Evolutionary conservation across 371 early-diverging fungal species (phyloP).

Genomic region (Massospora cicadina): DNA sequence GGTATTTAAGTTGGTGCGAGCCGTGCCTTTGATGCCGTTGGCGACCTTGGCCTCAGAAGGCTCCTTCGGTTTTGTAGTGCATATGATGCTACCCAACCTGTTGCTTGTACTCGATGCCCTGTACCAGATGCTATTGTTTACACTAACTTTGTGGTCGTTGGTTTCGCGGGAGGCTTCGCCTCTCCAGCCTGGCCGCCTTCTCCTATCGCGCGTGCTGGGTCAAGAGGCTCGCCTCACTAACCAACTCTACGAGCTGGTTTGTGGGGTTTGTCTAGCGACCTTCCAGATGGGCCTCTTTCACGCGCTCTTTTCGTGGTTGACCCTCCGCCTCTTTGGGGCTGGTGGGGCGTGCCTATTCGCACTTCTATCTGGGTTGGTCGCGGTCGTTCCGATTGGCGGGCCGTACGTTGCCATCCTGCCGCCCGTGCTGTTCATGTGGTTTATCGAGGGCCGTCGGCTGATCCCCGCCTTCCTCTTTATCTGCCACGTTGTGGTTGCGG

Average conservation of each 20-base stretch:
- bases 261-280: neutral
- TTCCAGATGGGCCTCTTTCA: conserved; percentile 4
- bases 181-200: neutral
- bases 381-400: neutral
- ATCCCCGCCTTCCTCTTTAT: neutral
- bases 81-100: neutral
- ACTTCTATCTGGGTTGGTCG: neutral
- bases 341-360: neutral
- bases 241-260: neutral
- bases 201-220: neutral
- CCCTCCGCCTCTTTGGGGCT: neutral
- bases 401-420: neutral
- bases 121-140: neutral
- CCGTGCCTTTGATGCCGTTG: neutral
- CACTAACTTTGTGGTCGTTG: neutral
- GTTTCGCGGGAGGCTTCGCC: neutral
- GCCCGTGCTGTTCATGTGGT: neutral
- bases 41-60: neutral
- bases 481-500: neutral
- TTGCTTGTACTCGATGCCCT: neutral
- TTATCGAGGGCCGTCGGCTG: neutral
- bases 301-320: neutral
- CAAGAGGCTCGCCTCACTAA: neutral
- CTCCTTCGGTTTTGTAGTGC: neutral
- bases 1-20: neutral